These are phyloP conservation scores for Erucastrum elatum DNA, from an alignment of 345 rosid genomes.

Conservation along the genomic window DNA sequence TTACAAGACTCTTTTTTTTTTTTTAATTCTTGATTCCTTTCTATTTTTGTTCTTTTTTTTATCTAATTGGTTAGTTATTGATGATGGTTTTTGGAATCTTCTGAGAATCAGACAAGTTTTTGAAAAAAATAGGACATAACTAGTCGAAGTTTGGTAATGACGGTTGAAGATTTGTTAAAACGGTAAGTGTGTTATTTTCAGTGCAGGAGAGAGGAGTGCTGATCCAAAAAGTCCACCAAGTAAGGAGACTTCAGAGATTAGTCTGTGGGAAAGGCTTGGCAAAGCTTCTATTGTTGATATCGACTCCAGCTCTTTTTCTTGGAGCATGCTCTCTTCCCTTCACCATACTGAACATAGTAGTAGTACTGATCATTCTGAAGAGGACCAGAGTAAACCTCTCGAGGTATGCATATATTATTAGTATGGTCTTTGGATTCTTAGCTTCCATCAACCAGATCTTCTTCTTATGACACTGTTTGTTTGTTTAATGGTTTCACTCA, in stretches of 20 bases:
- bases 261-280: conserved; percentile 93
- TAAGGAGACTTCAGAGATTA: conserved; percentile 59
- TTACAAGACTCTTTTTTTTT: neutral
- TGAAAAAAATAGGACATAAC: too few species aligned
- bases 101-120: neutral
- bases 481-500: conserved; percentile 18
- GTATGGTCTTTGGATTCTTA: conserved; percentile 9
- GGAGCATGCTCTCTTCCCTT: conserved; percentile 94
- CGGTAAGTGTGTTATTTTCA: conserved; percentile 39
- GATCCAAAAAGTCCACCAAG: conserved; percentile 53
- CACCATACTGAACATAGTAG: conserved; percentile 94
- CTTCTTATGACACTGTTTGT: neutral
- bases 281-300: conserved; percentile 71
- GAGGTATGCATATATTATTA: conserved; percentile 58
- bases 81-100: neutral
- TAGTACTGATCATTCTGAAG: conserved; percentile 82
- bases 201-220: conserved; percentile 55
- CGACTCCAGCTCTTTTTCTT: conserved; percentile 66
- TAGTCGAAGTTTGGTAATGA: too few species aligned
- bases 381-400: conserved; percentile 81
- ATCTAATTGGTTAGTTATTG: neutral
- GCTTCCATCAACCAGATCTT: neutral
- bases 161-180: neutral
- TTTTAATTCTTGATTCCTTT: neutral
- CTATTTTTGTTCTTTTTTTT: neutral